Base-by-base conservation (phyloP, 1,284 basidiomycete species). In the Sporisorium sorghi region DNA sequence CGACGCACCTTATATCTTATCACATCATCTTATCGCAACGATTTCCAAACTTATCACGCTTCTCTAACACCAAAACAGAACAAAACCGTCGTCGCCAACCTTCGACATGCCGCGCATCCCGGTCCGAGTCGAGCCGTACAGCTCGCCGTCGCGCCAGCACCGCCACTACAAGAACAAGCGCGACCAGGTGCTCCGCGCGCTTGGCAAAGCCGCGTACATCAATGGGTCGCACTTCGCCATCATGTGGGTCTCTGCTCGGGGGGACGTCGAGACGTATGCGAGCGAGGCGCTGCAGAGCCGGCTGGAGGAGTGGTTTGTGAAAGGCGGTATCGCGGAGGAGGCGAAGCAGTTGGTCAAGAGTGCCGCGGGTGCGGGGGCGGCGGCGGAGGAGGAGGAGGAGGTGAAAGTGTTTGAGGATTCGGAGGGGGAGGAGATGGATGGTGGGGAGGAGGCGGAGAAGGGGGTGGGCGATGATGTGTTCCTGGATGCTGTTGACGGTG, bases 171-270 rank as follows among this genome's bases (percentile, higher is more conserved):
- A 87, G 77, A 86, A 86, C 60, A 88, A 88, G 71, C 86, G 87
- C 63, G 87, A 88, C 73, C 85, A 87, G 58, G 86, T 88, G 62
- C 84, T 88, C 1, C 85, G 87, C 32, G 84, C 86, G 0, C 85
- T 88, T 17, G 87, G 87, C 67, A 84, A 83, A 39, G 73, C 82
- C 3, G 81, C 79, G 17, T 80, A 80, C 79, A 87, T 87, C 84
- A 88, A 88, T 76, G 87, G 87, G 17, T 85, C 84, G 21, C 87
- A 88, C 66, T 88, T 87, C 78, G 86, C 87, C 58, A 86, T 88
- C 65, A 79, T 87, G 54, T 87, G 86, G 84, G 86, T 88, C 58
- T 86, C 85, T 3, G 86, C 87, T 12, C 85, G 86, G 35, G 87
- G 87, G 9, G 86, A 87, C 64, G 86, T 87, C n/a, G 87, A 88